Evolutionary conservation across 306 rosid genomes (phyloP).

Genomic region (Hippophae rhamnoides): DNA sequence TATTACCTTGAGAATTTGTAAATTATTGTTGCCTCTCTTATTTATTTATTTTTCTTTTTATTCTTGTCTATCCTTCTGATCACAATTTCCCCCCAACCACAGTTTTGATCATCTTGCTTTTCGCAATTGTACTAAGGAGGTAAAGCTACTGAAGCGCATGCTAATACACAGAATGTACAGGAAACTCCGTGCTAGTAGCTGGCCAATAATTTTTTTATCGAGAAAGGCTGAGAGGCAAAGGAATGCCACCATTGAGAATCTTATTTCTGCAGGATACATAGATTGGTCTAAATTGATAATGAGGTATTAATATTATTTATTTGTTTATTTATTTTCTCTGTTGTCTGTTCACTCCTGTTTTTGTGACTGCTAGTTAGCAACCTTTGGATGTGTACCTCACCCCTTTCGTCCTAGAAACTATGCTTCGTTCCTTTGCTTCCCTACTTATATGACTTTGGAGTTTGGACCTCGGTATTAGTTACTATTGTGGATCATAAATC

Average conservation of each 20-base stretch:
- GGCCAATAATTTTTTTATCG: constrained; percentile 63
- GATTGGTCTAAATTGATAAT: constrained; percentile 57
- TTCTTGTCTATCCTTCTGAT: constrained; percentile 12
- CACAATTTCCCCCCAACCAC: constrained; percentile 22
- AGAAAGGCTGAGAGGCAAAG: constrained; percentile 37
- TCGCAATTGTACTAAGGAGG: constrained; percentile 37
- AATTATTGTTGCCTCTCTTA: constrained; percentile 7
- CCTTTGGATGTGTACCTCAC: too few relatives aligned
- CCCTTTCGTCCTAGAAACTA: not conserved
- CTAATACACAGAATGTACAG: constrained; percentile 32
- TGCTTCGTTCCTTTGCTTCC: constrained; percentile 4
- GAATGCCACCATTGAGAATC: constrained; percentile 40
- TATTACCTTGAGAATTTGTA: not conserved
- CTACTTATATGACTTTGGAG: constrained; percentile 3
- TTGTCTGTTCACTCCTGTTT: too few relatives aligned
- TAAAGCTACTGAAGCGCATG: constrained; percentile 36
- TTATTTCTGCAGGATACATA: constrained; percentile 46
- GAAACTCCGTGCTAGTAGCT: constrained; percentile 49
- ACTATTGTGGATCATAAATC: not conserved
- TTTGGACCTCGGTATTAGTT: not conserved
- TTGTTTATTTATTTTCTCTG: too few relatives aligned
- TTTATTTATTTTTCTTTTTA: constrained; percentile 14
- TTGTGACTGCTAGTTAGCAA: too few relatives aligned
- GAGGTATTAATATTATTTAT: constrained; percentile 41
- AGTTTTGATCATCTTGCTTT: constrained; percentile 33